These are phyloP conservation scores for Grigorovia humatica DNA, from an alignment of 805 yeast species.

Conservation along the genomic window DNA sequence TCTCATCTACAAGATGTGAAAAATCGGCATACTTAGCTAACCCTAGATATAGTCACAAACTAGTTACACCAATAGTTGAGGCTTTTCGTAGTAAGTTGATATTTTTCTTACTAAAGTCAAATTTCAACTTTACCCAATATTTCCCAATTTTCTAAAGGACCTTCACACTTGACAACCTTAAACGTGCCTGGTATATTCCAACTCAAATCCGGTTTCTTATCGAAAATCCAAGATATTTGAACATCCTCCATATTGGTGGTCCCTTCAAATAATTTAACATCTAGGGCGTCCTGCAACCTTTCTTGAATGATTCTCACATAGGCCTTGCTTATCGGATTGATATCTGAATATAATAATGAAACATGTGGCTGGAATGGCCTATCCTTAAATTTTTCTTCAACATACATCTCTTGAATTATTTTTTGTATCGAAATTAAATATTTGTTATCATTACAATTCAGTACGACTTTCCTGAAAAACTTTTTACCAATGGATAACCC, in stretches of 20 bases:
- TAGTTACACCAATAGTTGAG: no score
- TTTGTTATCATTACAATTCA: constrained; percentile 20
- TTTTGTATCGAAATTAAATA: constrained; percentile 30
- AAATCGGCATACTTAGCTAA: no score
- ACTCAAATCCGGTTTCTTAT: constrained; percentile 16
- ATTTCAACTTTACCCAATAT: constrained; percentile 41
- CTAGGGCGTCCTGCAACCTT: constrained; percentile 55
- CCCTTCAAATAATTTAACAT: constrained; percentile 26
- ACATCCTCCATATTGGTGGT: constrained; percentile 8
- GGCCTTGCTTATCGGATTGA: constrained; percentile 59
- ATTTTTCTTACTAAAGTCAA: constrained; percentile 4
- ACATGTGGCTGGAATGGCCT: constrained; percentile 55
- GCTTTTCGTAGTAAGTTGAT: no score
- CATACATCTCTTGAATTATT: constrained; percentile 45
- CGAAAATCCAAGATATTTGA: constrained; percentile 19
- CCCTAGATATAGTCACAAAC: no score
- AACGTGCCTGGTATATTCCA: constrained; percentile 62
- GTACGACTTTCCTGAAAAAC: constrained; percentile 22
- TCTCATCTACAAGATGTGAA: no score
- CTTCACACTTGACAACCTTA: constrained; percentile 59
- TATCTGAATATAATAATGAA: constrained; percentile 56
- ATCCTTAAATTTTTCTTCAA: constrained; percentile 21
- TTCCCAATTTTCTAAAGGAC: constrained; percentile 61
- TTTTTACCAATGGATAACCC: constrained; percentile 19
- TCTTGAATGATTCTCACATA: constrained; percentile 51